Conservation (phyloP, 345 rosid species). For the Salix dunnii region DNA sequence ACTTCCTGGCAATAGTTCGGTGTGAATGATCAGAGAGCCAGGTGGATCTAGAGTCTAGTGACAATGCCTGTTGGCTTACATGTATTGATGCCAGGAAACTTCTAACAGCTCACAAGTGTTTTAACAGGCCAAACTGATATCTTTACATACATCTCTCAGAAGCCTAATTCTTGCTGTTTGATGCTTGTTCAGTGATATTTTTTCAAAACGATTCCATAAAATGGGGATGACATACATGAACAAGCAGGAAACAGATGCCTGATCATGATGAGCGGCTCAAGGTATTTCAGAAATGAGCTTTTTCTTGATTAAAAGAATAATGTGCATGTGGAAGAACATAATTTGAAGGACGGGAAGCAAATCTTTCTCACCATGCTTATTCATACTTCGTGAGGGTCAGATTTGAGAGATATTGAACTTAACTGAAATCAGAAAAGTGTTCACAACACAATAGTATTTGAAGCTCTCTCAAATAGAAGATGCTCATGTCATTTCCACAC, state of each 20-base stretch:
- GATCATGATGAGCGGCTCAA: background rate
- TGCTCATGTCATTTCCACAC: background rate
- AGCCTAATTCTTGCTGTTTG: background rate
- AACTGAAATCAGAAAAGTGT: background rate
- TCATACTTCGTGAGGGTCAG: background rate
- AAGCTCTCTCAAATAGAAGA: background rate
- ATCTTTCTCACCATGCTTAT: background rate
- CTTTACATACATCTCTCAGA: background rate
- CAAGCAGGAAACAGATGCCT: background rate
- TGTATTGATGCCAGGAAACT: background rate
- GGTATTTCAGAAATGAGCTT: background rate
- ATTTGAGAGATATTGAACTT: background rate
- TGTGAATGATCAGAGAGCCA: constrained; percentile 14
- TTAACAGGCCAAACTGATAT: background rate
- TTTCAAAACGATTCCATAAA: background rate
- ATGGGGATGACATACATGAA: background rate
- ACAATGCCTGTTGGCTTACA: background rate
- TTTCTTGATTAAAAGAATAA: background rate
- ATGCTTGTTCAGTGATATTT: too few relatives aligned
- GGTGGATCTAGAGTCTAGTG: background rate
- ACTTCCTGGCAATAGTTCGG: constrained; percentile 52
- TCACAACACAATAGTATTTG: background rate
- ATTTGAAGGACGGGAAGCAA: background rate
- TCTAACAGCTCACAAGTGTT: background rate
- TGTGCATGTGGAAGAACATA: background rate